Base-by-base conservation (phyloP, 2,329 filamentous ascomycete genomes). In the Monosporascus ibericus region DNA sequence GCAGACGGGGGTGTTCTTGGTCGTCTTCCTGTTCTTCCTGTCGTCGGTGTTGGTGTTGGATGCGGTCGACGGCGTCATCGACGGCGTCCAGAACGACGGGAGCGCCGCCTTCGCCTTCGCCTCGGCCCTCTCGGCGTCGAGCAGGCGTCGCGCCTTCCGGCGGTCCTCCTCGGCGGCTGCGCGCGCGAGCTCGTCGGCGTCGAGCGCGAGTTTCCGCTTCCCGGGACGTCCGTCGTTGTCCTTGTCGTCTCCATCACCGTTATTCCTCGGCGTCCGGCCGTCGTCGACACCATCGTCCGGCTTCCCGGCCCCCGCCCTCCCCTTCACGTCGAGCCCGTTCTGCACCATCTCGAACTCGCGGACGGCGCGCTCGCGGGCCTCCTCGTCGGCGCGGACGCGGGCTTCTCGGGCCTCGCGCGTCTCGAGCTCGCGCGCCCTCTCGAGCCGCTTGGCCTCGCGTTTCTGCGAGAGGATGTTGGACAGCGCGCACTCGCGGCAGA, bases 401-500 rank as follows among this genome's bases (percentile, higher is more conserved):
- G 85, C 86, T 5, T 75, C 76, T 50, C 77, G 76, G 3, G 80
- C 78, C 55, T 88, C 86, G 5, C 78, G 76, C 6, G 78, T 74
- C 25, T 91, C 87, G 51, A 80, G 77, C 55, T 78, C 75, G 27
- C 81, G 76, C 22, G 81, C 78, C 60, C 82, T 87, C 55, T 90
- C 88, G 2, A 88, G 66, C 0, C 94, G 82, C 68, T 91, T 94
- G 58, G 95, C 92, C 66, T 97, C 94, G 72, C 92, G 88, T 61
- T 90, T 86, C 70, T 99, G 92, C 1, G 90, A 81, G 1, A 97
- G 78, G n/a, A 99, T 84, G 63, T 97, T 96, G 60, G 78, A 85
- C 50, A 97, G 82, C 8, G 91, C 92, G 73, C 92, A 99, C 74
- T 97, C 94, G 61, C 90, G 85, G 70, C 92, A 99, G 74, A 97